Evolutionary conservation across 2,329 filamentous ascomycete species (phyloP).

Genomic region (Cercospora berteroae): DNA sequence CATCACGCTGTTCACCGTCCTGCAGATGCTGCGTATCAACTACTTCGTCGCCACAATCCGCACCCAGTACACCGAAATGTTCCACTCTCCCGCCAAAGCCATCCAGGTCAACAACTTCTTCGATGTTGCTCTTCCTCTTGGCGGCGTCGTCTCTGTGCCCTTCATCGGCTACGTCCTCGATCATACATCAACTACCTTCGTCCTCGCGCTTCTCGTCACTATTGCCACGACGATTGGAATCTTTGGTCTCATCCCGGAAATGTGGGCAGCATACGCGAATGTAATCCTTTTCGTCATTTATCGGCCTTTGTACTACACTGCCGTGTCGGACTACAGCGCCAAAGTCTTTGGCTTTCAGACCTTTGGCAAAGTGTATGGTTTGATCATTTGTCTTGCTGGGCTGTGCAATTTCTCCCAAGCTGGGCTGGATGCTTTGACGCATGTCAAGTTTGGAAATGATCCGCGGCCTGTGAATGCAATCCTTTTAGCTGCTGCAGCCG

Average conservation of each 20-base stretch:
- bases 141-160: constrained; percentile 79
- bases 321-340: constrained; percentile 81
- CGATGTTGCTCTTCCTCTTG: constrained; percentile 78
- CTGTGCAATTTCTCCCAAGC: constrained; percentile 81
- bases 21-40: constrained; percentile 67
- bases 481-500: constrained; percentile 60
- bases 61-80: constrained; percentile 74
- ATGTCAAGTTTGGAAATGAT: constrained; percentile 67
- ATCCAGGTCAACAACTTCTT: constrained; percentile 78
- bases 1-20: constrained; percentile 72
- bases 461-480: constrained; percentile 75
- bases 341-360: constrained; percentile 92
- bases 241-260: constrained; percentile 69
- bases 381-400: constrained; percentile 82
- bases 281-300: constrained; percentile 79
- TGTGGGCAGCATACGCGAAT: constrained; percentile 72
- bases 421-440: constrained; percentile 74
- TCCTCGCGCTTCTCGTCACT: constrained; percentile 67
- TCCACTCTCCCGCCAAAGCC: constrained; percentile 61
- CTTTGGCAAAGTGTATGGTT: constrained; percentile 90
- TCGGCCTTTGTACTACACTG: constrained; percentile 85
- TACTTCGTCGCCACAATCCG: constrained; percentile 88
- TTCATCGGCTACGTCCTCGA: constrained; percentile 83
- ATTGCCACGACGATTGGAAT: constrained; percentile 73
- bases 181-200: constrained; percentile 67